phyloP scores from a whole-genome alignment of 2,329 filamentous ascomycete genomes.

The Aspergillus candidus region DNA sequence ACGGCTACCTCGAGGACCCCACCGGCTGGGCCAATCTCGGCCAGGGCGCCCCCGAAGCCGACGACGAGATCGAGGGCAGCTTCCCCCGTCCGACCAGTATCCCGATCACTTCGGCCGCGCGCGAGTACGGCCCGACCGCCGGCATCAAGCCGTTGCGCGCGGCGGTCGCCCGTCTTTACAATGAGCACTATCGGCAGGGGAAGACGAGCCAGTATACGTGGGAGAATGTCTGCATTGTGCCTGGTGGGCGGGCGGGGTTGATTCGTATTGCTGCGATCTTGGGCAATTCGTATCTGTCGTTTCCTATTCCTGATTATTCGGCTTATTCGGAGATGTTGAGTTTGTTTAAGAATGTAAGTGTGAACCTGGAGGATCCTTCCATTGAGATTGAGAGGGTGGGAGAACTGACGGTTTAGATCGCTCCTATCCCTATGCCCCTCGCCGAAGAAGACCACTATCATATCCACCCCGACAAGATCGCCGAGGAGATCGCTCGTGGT shows the following conservation, averaged over 20 bases:
- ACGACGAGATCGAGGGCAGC: constrained; percentile 84
- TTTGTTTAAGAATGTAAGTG: constrained; percentile 70
- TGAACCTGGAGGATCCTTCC: not conserved
- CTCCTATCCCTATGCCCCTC: constrained; percentile 78
- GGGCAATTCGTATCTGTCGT: constrained; percentile 85
- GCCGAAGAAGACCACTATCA: constrained; percentile 83
- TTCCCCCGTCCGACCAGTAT: constrained; percentile 76
- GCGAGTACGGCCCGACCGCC: constrained; percentile 90
- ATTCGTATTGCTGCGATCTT: constrained; percentile 92
- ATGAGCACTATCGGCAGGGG: constrained; percentile 80
- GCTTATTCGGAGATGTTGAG: constrained; percentile 98
- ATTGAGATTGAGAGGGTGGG: too few relatives aligned
- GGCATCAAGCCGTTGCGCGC: constrained; percentile 86
- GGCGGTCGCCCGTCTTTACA: constrained; percentile 88
- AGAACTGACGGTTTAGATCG: constrained; percentile 53
- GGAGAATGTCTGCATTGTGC: constrained; percentile 97
- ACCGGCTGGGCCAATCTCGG: constrained; percentile 86
- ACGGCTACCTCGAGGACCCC: constrained; percentile 79
- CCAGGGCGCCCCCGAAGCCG: constrained; percentile 89
- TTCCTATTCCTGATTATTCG: constrained; percentile 93
- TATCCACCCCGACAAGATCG: constrained; percentile 88
- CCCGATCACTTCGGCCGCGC: constrained; percentile 67
- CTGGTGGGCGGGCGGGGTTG: constrained; percentile 83
- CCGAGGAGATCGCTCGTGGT: constrained; percentile 80
- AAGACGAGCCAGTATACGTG: constrained; percentile 88